Evolutionary conservation across 257 asterid genomes (phyloP), one percentile per base, ranked within the genome.

Genomic region (Nemophila menziesii): DNA sequence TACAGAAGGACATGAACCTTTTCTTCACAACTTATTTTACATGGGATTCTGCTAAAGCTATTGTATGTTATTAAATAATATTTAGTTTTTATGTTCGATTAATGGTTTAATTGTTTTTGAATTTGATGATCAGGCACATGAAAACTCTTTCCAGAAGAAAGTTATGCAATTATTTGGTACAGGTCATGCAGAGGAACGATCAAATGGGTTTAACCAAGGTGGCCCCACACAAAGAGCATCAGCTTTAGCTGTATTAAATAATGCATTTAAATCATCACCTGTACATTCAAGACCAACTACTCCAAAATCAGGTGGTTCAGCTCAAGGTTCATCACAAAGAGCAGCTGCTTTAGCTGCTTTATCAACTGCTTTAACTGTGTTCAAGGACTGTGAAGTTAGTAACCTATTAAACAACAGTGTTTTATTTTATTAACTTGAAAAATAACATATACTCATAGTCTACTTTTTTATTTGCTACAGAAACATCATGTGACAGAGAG

Each of bases 171-270:
- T 90, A 57, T 81, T 90, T 59, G 96, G 96, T 13, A 69, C 47
- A 23, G 77, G 85, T 44, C 79, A 80, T 64, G 66, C 86, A 22
- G 93, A 71, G 93, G 93, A 74, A 48, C 73, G 58, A 27, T 67
- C 92, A 56, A 81, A 67, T 66, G 69, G 82, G 43, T 41, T 73
- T 54, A 80, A 72, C 54, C 69, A 74, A 22, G 90, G 84, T 18
- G 98, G 94, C 20, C 86, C 84, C 34, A 90, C 96, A 18, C 98
- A 90, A 65, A 76, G 98, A 62, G 98, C 98, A 43, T 85, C 98
- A 24, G 98, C 98, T 15, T 72, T 90, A 59, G 96, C 98, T 50
- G 98, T 96, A 34, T 60, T 90, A 60, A 90, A 90, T 71, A 70
- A 80, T 27, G 98, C 98, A 49, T 90, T 90, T 62, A 74, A 44